Evolutionary conservation across 768 basidiomycete species (phyloP).

Genomic region (Gelatoporia subvermispora): DNA sequence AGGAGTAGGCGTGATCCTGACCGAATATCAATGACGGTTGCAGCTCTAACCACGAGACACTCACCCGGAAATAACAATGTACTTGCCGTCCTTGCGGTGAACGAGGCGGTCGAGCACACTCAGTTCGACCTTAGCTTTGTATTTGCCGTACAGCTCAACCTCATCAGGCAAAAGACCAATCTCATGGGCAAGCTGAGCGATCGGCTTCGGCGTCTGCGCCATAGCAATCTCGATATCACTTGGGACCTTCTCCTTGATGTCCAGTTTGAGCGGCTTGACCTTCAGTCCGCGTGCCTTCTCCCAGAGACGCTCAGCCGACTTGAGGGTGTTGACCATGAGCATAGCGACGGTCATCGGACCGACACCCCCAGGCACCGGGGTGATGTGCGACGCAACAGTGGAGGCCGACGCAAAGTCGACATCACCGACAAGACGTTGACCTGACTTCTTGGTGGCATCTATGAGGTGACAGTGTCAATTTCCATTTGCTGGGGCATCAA

Average conservation of each 20-base stretch:
- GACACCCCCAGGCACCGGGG: slow-evolving; percentile 97
- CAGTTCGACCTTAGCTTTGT: slow-evolving; percentile 96
- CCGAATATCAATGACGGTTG: background rate
- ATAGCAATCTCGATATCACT: slow-evolving; percentile 95
- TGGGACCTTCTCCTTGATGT: slow-evolving; percentile 82
- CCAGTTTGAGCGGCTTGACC: slow-evolving; percentile 74
- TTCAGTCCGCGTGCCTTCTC: slow-evolving; percentile 60
- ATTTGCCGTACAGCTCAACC: slow-evolving; percentile 90
- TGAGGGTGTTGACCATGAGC: slow-evolving; percentile 92
- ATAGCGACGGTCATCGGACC: slow-evolving; percentile 99
- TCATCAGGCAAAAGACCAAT: slow-evolving; percentile 84
- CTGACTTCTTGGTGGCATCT: slow-evolving; percentile 92
- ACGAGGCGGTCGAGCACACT: slow-evolving; percentile 78
- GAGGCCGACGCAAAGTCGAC: slow-evolving; percentile 82
- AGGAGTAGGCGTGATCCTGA: slow-evolving; percentile 91
- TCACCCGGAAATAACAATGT: slow-evolving; percentile 91
- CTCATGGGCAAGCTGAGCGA: slow-evolving; percentile 80
- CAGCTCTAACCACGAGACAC: background rate
- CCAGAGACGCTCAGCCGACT: slow-evolving; percentile 80
- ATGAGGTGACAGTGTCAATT: slow-evolving; percentile 2
- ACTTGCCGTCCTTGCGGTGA: slow-evolving; percentile 89
- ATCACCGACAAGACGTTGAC: slow-evolving; percentile 93
- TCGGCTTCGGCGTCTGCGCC: slow-evolving; percentile 89
- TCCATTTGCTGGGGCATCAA: background rate
- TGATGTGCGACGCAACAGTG: slow-evolving; percentile 81